Percentiles rank a stretch among this genome's conserved stretches.
phyloP scores from a whole-genome alignment of 768 basidiomycete species.

The Pisolithus tinctorius region DNA sequence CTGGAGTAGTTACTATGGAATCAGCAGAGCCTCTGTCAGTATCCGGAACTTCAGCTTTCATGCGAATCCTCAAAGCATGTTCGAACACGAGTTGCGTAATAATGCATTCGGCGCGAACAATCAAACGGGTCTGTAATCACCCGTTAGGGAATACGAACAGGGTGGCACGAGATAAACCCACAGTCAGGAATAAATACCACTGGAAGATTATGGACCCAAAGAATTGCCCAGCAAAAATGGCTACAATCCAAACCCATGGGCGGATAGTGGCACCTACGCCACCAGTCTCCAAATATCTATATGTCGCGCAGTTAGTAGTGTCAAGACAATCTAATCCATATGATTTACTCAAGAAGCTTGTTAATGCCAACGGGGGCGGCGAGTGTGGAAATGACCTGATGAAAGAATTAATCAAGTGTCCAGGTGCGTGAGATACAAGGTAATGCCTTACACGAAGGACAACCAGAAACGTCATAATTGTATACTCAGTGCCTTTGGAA shows the following conservation, averaged over 20 bases:
- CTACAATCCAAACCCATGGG: conserved; percentile 66
- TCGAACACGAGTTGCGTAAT: conserved; percentile 49
- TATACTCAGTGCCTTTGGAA: conserved; percentile 3
- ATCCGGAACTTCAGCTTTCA: conserved; percentile 12
- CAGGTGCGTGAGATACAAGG: neutral
- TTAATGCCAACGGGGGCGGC: conserved; percentile 27
- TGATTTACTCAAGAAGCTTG: conserved; percentile 21
- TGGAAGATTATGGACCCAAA: conserved; percentile 40
- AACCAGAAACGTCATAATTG: conserved; percentile 3
- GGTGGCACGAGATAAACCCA: conserved; percentile 8
- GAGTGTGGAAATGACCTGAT: conserved; percentile 17
- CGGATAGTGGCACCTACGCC: conserved; percentile 42
- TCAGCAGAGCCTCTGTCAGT: neutral
- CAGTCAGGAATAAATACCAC: conserved; percentile 41
- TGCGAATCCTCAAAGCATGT: conserved; percentile 54
- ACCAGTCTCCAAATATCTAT: conserved; percentile 51
- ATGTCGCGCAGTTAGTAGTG: neutral
- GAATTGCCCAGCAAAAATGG: conserved; percentile 44
- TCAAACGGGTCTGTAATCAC: conserved; percentile 30
- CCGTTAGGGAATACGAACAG: neutral
- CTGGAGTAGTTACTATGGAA: conserved; percentile 5
- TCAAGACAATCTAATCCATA: neutral
- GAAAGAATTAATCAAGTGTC: neutral
- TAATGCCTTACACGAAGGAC: conserved; percentile 2
- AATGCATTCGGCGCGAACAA: conserved; percentile 45